Percentiles rank a stretch among this genome's conserved stretches.
phyloP scores from a whole-genome alignment of 441 rosid genomes.

The Gossypium schwendimanii region DNA sequence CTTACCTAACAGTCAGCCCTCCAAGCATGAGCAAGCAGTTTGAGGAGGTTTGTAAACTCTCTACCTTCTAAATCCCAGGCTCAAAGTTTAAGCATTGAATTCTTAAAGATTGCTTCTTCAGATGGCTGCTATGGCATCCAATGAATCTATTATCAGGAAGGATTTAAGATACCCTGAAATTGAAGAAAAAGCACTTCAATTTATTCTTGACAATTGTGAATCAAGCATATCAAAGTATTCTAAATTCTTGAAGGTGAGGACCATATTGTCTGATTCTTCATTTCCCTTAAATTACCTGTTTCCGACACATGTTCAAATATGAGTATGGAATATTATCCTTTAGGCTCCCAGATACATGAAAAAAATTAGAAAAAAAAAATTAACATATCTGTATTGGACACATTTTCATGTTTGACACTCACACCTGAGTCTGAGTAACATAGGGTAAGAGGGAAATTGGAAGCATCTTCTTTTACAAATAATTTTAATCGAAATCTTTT shows the following conservation, averaged over 20 bases:
- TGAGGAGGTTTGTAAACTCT: conserved; percentile 57
- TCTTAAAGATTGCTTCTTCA: conserved; percentile 25
- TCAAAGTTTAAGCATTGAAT: not conserved
- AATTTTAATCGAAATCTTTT: not conserved
- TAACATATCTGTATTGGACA: not conserved
- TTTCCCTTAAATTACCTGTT: no score
- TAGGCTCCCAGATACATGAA: no score
- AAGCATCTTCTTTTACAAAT: no score
- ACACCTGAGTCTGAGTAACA: no score
- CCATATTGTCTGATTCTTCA: not conserved
- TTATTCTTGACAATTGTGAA: conserved; percentile 73
- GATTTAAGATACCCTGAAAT: conserved; percentile 57
- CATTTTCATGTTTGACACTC: not conserved
- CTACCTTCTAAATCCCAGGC: not conserved
- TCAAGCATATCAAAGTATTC: conserved; percentile 79
- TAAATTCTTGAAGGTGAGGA: conserved; percentile 66
- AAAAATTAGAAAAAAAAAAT: no score
- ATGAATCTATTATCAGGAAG: conserved; percentile 45
- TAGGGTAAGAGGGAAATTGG: no score
- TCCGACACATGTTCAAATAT: no score
- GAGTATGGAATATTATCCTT: no score
- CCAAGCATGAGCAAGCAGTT: conserved; percentile 66
- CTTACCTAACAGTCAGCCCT: conserved; percentile 79
- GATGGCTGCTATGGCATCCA: conserved; percentile 93
- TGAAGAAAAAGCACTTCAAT: conserved; percentile 72